Evolutionary conservation across 306 rosid genomes (phyloP).

Genomic region (Lupinus albus): DNA sequence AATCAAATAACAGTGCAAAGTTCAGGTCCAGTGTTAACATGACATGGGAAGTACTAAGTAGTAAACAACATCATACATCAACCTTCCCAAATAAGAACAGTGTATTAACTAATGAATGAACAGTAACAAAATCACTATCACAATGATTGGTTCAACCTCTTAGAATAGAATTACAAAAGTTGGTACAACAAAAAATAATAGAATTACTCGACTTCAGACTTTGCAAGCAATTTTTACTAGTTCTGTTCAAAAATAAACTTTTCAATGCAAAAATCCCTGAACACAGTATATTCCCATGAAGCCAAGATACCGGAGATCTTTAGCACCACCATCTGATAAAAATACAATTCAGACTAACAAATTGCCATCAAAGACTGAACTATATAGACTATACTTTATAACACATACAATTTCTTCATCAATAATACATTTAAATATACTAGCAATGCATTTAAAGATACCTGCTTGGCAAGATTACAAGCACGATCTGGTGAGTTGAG

Average conservation of each 20-base stretch:
- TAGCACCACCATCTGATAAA: not conserved
- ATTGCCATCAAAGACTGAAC: not conserved
- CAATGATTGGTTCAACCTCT: slow-evolving; percentile 3
- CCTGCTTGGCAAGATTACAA: slow-evolving; percentile 95
- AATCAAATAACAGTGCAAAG: not conserved
- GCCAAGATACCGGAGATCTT: not conserved
- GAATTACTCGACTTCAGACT: not conserved
- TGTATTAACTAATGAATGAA: not conserved
- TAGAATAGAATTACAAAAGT: not conserved
- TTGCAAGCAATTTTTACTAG: not conserved
- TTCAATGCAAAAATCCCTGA: not conserved
- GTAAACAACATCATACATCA: not conserved
- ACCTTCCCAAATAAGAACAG: not conserved
- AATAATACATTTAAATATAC: not conserved
- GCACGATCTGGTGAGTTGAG: slow-evolving; percentile 98
- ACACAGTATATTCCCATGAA: not conserved
- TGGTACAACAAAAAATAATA: not conserved
- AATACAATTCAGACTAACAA: not conserved
- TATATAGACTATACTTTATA: not conserved
- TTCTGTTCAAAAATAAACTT: not conserved
- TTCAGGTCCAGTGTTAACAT: slow-evolving; percentile 3
- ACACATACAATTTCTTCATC: not conserved
- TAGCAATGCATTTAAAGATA: slow-evolving; percentile 14
- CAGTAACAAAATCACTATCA: slow-evolving; percentile 8
- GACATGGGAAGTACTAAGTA: not conserved